A percentile compares a stretch with the other conserved stretches of the same genome.
Evolutionary conservation across 1,284 basidiomycete genomes (phyloP).

Genomic region (Boletus albobrunnescens): DNA sequence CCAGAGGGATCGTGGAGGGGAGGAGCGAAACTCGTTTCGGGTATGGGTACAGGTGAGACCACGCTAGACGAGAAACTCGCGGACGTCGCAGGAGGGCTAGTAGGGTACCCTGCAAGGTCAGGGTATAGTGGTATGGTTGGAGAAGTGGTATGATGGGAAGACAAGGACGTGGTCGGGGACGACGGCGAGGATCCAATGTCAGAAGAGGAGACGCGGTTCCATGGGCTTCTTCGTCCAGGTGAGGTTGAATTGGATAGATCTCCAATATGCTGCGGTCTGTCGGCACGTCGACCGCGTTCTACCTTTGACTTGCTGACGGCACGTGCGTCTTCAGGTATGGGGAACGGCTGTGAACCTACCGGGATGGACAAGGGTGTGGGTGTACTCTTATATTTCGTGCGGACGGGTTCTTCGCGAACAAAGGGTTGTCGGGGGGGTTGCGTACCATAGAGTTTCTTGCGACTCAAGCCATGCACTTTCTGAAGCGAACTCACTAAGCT

Average conservation of each 20-base stretch:
- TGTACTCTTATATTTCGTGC: conserved; percentile 30
- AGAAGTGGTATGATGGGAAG: conserved; percentile 21
- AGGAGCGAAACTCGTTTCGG: conserved; percentile 14
- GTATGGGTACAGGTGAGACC: conserved; percentile 13
- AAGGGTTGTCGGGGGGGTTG: conserved; percentile 48
- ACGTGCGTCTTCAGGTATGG: conserved; percentile 21
- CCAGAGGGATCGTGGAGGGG: conserved; percentile 13
- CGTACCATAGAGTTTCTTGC: conserved; percentile 58
- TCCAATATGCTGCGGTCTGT: conserved; percentile 15
- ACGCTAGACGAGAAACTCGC: conserved; percentile 13
- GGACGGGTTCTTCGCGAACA: conserved; percentile 44
- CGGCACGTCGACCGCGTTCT: conserved; percentile 27
- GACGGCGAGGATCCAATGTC: conserved; percentile 27
- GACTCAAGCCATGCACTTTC: conserved; percentile 56
- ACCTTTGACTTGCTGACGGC: conserved; percentile 19
- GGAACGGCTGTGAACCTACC: conserved; percentile 31
- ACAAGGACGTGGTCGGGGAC: conserved; percentile 23
- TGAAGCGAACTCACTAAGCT: conserved; percentile 54
- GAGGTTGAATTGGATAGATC: conserved; percentile 19
- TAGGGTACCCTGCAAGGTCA: conserved; percentile 19
- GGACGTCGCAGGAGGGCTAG: conserved; percentile 13
- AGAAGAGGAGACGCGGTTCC: conserved; percentile 19
- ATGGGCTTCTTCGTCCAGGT: conserved; percentile 23
- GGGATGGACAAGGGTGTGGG: conserved; percentile 33
- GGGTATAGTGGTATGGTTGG: conserved; percentile 26